phyloP scores from a whole-genome alignment of 108 stramenopile species.

The Bacterosira constricta region DNA sequence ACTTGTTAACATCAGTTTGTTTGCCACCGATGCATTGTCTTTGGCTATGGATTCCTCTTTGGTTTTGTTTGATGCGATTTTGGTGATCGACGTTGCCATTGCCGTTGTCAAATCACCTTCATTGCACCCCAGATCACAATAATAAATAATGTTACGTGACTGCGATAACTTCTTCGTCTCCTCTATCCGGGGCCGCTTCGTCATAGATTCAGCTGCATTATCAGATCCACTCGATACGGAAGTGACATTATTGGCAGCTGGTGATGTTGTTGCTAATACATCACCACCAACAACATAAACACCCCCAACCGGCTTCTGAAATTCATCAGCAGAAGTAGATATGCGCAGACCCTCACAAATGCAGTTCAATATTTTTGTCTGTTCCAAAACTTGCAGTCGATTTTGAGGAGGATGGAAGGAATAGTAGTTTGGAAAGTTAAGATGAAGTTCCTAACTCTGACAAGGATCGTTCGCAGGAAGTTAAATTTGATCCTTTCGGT shows the following conservation, averaged over 20 bases:
- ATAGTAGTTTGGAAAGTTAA: slow-evolving; percentile 71
- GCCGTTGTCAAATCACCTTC: slow-evolving; percentile 59
- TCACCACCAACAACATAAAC: neutral
- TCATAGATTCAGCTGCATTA: neutral
- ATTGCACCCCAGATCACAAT: slow-evolving; percentile 67
- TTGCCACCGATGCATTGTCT: neutral
- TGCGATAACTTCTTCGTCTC: neutral
- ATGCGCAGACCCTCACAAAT: slow-evolving; percentile 14
- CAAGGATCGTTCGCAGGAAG: too few relatives aligned
- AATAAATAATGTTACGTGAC: slow-evolving; percentile 18
- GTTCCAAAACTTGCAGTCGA: slow-evolving; percentile 27
- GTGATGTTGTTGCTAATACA: neutral
- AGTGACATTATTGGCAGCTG: neutral
- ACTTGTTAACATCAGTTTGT: neutral
- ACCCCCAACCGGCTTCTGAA: neutral
- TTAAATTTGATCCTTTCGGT: too few relatives aligned
- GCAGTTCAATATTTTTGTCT: slow-evolving; percentile 8
- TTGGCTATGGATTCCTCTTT: too few relatives aligned
- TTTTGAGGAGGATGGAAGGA: slow-evolving; percentile 51
- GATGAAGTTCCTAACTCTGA: too few relatives aligned
- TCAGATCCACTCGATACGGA: too few relatives aligned
- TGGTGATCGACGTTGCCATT: slow-evolving; percentile 26
- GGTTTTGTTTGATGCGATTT: too few relatives aligned
- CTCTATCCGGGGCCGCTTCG: neutral
- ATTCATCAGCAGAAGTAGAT: neutral